Conservation (phyloP, 2,329 filamentous ascomycete species). For the Aspergillus viridinutans region DNA sequence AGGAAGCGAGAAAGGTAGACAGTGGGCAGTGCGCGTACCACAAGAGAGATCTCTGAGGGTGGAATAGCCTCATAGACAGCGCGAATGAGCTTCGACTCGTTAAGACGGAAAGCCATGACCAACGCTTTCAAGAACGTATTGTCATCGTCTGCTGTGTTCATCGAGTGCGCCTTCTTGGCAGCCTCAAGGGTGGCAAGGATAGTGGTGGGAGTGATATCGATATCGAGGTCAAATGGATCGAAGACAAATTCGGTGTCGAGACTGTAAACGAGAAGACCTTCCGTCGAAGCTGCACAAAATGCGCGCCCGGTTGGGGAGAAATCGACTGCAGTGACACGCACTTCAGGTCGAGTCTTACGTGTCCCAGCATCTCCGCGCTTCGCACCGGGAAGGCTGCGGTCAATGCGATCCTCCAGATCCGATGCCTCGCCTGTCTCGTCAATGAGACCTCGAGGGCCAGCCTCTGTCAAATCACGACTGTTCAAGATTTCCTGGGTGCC, state of each 20-base stretch:
- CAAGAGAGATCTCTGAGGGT: conserved; percentile 66
- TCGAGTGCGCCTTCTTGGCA: conserved; percentile 30
- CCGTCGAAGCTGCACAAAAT: conserved; percentile 92
- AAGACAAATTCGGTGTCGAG: conserved; percentile 81
- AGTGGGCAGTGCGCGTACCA: conserved; percentile 72
- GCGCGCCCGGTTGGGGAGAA: conserved; percentile 86
- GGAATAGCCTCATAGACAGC: conserved; percentile 83
- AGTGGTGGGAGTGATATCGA: conserved; percentile 84
- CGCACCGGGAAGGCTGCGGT: conserved; percentile 75
- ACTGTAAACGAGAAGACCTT: conserved; percentile 90
- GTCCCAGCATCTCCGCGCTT: conserved; percentile 81
- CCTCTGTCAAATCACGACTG: conserved; percentile 86
- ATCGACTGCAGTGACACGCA: conserved; percentile 76
- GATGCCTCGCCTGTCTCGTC: conserved; percentile 85
- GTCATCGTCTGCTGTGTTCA: conserved; percentile 58
- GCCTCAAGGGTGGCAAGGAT: conserved; percentile 67
- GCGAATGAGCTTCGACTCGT: conserved; percentile 75
- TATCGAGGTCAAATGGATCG: conserved; percentile 93
- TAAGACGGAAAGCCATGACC: conserved; percentile 95
- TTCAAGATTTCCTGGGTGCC: conserved; percentile 97
- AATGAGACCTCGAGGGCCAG: conserved; percentile 76
- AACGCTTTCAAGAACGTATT: conserved; percentile 82
- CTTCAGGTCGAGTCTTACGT: conserved; percentile 71
- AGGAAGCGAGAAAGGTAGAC: conserved; percentile 84
- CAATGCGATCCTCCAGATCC: conserved; percentile 79